These are phyloP conservation scores for Solanum sejunctum DNA, from an alignment of 257 asterid species.

Conservation along the genomic window DNA sequence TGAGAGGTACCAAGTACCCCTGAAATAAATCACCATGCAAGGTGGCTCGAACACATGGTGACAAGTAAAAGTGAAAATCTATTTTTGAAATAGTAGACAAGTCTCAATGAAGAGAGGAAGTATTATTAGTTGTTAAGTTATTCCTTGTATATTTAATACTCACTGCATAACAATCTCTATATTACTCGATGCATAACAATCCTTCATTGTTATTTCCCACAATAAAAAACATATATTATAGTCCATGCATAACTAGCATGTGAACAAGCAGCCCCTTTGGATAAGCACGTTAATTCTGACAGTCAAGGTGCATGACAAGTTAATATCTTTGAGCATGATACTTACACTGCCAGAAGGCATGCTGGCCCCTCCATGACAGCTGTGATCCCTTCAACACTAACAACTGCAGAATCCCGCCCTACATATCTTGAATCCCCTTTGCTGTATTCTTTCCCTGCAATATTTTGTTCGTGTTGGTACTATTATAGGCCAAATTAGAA, in stretches of 20 bases:
- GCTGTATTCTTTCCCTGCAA: conserved; percentile 94
- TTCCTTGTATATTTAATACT: background rate
- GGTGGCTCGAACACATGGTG: background rate
- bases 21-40: background rate
- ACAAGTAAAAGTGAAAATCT: too few species aligned
- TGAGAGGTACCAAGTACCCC: background rate
- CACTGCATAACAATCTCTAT: background rate
- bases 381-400: conserved; percentile 76
- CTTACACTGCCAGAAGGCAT: conserved; percentile 67
- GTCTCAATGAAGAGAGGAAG: too few species aligned
- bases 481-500: background rate
- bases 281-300: background rate
- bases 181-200: background rate
- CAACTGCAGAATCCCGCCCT: conserved; percentile 53
- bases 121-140: background rate
- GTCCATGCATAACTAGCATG: background rate
- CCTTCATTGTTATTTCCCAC: background rate
- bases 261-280: background rate
- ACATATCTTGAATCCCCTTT: conserved; percentile 95
- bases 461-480: background rate
- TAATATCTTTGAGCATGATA: background rate
- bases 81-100: too few species aligned
- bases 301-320: background rate
- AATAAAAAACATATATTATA: background rate
- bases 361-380: conserved; percentile 80